These are phyloP conservation scores for Hanseniaspora nectarophila DNA, from an alignment of 805 yeast species.

Conservation along the genomic window DNA sequence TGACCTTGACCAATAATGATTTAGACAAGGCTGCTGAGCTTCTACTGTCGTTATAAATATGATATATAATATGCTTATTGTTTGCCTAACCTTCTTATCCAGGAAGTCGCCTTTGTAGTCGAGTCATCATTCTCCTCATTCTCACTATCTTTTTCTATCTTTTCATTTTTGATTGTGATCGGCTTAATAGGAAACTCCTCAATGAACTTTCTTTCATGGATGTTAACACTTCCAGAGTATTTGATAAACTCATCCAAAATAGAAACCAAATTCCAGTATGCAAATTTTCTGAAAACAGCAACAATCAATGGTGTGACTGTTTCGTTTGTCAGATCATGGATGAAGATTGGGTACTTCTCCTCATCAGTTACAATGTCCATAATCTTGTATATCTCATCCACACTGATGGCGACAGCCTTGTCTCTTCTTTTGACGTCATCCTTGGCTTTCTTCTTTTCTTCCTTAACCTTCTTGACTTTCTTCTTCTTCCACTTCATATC, in stretches of 20 bases:
- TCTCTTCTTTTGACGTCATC: constrained; percentile 61
- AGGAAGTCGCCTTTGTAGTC: neutral
- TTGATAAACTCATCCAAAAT: constrained; percentile 75
- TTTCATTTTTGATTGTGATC: constrained; percentile 42
- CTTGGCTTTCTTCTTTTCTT: neutral
- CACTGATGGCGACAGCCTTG: constrained; percentile 69
- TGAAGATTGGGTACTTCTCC: constrained; percentile 55
- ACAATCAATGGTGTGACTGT: constrained; percentile 72
- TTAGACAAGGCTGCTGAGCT: constrained; percentile 11
- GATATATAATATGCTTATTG: neutral
- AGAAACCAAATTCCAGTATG: constrained; percentile 81
- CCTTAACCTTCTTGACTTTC: constrained; percentile 16
- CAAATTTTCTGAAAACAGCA: constrained; percentile 73
- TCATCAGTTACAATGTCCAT: constrained; percentile 51
- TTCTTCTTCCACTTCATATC: constrained; percentile 32
- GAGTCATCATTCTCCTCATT: neutral
- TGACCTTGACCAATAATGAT: constrained; percentile 6
- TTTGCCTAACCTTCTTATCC: constrained; percentile 13
- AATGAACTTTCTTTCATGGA: constrained; percentile 72
- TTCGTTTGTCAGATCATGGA: constrained; percentile 86
- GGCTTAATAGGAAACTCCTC: constrained; percentile 53
- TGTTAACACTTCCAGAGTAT: constrained; percentile 63
- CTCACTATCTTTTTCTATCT: constrained; percentile 31
- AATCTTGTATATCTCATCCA: constrained; percentile 46
- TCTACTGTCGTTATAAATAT: neutral